Evolutionary conservation across 2,329 filamentous ascomycete species (phyloP).

Genomic region (Aspergillus fumigatiaffinis): DNA sequence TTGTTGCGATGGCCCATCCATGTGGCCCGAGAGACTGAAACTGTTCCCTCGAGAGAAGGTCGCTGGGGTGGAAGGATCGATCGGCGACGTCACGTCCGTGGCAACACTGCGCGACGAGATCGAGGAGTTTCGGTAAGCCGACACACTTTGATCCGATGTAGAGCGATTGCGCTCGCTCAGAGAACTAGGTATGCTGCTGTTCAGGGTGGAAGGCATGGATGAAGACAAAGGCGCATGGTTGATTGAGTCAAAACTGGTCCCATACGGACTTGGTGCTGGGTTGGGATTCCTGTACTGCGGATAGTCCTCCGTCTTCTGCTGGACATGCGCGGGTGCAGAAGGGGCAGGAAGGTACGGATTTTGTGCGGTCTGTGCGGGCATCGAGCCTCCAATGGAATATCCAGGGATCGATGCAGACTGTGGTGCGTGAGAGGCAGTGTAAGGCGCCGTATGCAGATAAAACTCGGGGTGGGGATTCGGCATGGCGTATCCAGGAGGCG

Average conservation of each 20-base stretch:
- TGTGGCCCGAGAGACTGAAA: slow-evolving; percentile 32
- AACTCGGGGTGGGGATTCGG: slow-evolving; percentile 32
- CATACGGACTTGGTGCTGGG: slow-evolving; percentile 29
- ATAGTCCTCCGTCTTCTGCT: slow-evolving; percentile 37
- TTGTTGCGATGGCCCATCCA: slow-evolving; percentile 27
- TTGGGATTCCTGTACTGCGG: slow-evolving; percentile 28
- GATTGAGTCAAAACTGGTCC: slow-evolving; percentile 33
- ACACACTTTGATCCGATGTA: slow-evolving; percentile 32
- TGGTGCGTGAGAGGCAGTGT: slow-evolving; percentile 31
- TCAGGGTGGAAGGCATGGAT: slow-evolving; percentile 30
- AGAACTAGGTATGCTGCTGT: slow-evolving; percentile 27
- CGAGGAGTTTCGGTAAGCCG: slow-evolving; percentile 38
- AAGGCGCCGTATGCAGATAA: slow-evolving; percentile 34
- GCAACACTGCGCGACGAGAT: slow-evolving; percentile 37
- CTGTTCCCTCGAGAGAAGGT: slow-evolving; percentile 35
- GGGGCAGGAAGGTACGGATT: slow-evolving; percentile 37
- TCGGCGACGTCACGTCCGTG: slow-evolving; percentile 36
- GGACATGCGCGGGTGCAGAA: slow-evolving; percentile 24
- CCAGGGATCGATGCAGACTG: slow-evolving; percentile 30
- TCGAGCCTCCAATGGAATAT: slow-evolving; percentile 32
- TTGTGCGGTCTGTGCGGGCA: slow-evolving; percentile 31
- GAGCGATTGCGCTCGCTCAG: slow-evolving; percentile 36
- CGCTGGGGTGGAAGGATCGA: slow-evolving; percentile 34
- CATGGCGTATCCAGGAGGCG: slow-evolving; percentile 33
- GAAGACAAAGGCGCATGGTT: slow-evolving; percentile 31